Percentiles rank a stretch among this genome's conserved stretches.
Evolutionary conservation across 1,139 yeast genomes (phyloP).

Genomic region (Geotrichum histeridarum): DNA sequence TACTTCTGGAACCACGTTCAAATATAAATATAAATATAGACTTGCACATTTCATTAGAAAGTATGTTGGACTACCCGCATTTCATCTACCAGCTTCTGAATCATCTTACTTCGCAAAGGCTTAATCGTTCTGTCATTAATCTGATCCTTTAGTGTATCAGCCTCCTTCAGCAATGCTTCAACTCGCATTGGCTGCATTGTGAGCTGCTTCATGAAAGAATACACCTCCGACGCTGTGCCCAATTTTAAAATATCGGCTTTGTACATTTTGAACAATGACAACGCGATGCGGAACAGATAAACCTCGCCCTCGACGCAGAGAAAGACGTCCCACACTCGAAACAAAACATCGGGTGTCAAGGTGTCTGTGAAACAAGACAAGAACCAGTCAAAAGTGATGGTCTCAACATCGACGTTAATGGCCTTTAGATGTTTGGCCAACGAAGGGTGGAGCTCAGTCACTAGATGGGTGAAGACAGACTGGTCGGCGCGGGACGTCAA

Average conservation of each 20-base stretch:
- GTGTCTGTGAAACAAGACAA: conserved; percentile 52
- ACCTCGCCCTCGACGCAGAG: conserved; percentile 42
- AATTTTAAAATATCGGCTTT: conserved; percentile 38
- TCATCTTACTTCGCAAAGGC: conserved; percentile 12
- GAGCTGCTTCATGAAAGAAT: conserved; percentile 44
- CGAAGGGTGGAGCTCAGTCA: conserved; percentile 39
- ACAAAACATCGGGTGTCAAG: conserved; percentile 49
- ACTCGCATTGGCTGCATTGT: conserved; percentile 30
- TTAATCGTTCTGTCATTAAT: conserved; percentile 22
- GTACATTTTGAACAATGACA: conserved; percentile 43
- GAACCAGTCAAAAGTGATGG: conserved; percentile 57
- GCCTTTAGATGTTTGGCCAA: conserved; percentile 39
- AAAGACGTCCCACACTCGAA: conserved; percentile 50
- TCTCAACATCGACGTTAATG: conserved; percentile 46
- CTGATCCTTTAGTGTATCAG: conserved; percentile 20
- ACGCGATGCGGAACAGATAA: conserved; percentile 38
- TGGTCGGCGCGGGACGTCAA: conserved; percentile 44
- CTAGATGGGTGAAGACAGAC: conserved; percentile 33
- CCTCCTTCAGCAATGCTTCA: conserved; percentile 29
- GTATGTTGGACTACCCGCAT: neutral
- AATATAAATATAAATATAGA: no score
- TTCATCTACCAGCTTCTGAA: conserved; percentile 12
- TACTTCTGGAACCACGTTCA: no score
- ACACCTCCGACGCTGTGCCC: conserved; percentile 40
- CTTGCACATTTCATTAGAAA: no score